Conservation (phyloP, 306 rosid species). For the Corylus americana region DNA sequence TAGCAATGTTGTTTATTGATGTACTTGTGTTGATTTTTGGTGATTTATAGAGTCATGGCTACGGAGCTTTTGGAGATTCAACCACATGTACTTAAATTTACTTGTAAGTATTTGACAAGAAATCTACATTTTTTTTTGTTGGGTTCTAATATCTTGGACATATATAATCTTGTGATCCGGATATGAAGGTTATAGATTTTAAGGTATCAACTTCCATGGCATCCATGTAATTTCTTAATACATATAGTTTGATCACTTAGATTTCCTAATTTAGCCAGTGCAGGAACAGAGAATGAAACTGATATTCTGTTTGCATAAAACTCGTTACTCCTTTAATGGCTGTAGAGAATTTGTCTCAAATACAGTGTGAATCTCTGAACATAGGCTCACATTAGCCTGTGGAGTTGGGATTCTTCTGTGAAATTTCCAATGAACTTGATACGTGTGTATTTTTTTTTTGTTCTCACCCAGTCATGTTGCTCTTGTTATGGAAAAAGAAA, state of each 20-base stretch:
- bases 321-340: not conserved
- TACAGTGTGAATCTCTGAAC: not conserved
- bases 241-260: not conserved
- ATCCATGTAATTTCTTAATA: not conserved
- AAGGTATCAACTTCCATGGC: not conserved
- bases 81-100: conserved; percentile 68
- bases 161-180: not conserved
- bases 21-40: conserved; percentile 9
- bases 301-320: not conserved
- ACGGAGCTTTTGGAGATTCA: conserved; percentile 75
- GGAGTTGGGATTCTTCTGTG: not conserved
- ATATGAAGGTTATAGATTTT: not conserved
- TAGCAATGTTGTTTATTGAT: not conserved
- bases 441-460: not conserved
- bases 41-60: conserved; percentile 46
- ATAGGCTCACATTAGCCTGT: not conserved
- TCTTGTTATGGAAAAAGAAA: not conserved
- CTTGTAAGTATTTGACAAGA: conserved; percentile 51
- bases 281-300: not conserved
- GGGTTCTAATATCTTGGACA: not conserved
- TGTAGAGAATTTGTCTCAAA: not conserved
- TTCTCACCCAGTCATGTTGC: not conserved
- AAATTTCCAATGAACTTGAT: not conserved
- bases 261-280: not conserved
- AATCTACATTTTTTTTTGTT: not conserved